Evolutionary conservation across 805 yeast species (phyloP).

Genomic region (Candida golubevii): DNA sequence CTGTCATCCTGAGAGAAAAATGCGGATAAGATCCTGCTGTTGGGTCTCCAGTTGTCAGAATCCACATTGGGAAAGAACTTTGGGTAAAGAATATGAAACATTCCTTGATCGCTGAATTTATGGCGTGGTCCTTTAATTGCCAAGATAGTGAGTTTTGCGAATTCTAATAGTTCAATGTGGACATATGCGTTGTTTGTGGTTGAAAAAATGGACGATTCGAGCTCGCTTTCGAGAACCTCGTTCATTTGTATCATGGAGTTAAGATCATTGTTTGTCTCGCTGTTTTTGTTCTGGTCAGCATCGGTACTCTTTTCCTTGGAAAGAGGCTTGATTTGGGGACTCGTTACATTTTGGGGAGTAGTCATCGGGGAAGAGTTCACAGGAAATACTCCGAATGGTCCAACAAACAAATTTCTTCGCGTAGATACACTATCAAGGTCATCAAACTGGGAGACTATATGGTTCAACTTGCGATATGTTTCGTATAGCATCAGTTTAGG

Average conservation of each 20-base stretch:
- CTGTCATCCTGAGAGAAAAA: slow-evolving; percentile 13
- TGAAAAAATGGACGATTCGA: slow-evolving; percentile 20
- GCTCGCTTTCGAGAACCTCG: slow-evolving; percentile 14
- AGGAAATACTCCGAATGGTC: slow-evolving; percentile 11
- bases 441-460: slow-evolving; percentile 32
- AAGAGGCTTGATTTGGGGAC: not conserved
- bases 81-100: slow-evolving; percentile 42
- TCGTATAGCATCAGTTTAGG: slow-evolving; percentile 31
- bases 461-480: slow-evolving; percentile 37
- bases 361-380: not conserved
- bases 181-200: slow-evolving; percentile 30
- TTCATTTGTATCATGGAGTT: slow-evolving; percentile 1
- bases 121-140: slow-evolving; percentile 40
- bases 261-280: not conserved
- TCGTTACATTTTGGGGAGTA: not conserved
- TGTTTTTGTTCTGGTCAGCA: not conserved
- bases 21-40: slow-evolving; percentile 15
- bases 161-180: slow-evolving; percentile 31
- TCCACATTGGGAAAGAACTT: slow-evolving; percentile 41
- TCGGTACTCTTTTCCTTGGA: not conserved
- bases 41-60: slow-evolving; percentile 38
- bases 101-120: slow-evolving; percentile 36
- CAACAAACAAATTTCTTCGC: slow-evolving; percentile 1
- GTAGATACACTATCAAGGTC: slow-evolving; percentile 1
- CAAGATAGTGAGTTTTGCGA: slow-evolving; percentile 36